Evolutionary conservation across 805 yeast genomes (phyloP).

Genomic region (Wickerhamomyces hampshirensis): DNA sequence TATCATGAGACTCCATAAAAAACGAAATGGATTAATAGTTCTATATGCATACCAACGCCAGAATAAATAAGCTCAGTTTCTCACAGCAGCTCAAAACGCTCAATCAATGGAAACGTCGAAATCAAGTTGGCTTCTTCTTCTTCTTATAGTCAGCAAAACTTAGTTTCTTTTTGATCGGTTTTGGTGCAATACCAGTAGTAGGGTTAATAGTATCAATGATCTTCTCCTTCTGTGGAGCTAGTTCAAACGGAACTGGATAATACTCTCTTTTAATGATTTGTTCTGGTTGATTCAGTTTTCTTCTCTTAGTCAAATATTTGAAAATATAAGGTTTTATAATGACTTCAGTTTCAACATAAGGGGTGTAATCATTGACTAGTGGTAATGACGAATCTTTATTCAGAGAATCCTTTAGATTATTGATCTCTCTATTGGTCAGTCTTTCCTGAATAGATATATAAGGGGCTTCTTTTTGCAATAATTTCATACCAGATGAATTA

Average conservation of each 20-base stretch:
- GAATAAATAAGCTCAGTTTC: too few relatives aligned
- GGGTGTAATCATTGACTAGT: conserved; percentile 5
- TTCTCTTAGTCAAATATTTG: conserved; percentile 15
- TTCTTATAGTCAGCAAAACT: conserved; percentile 74
- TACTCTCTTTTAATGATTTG: conserved; percentile 11
- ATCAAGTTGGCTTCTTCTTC: conserved; percentile 32
- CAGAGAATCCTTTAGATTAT: conserved; percentile 15
- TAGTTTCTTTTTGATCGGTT: conserved; percentile 46
- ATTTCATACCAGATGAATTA: conserved; percentile 20
- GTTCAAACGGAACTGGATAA: conserved; percentile 25
- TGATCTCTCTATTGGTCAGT: conserved; percentile 21
- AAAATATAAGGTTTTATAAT: conserved; percentile 18
- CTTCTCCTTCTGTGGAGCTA: conserved; percentile 7
- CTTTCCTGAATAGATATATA: conserved; percentile 29
- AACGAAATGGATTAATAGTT: too few relatives aligned
- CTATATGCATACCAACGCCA: too few relatives aligned
- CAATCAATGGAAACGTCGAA: too few relatives aligned
- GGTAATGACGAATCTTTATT: conserved; percentile 6
- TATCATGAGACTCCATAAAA: too few relatives aligned
- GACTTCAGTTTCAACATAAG: conserved; percentile 15
- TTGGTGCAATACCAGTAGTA: conserved; percentile 5
- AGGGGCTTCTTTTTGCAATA: conserved; percentile 30
- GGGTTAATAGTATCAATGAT: not conserved
- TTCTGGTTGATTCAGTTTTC: conserved; percentile 2
- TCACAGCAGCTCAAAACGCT: too few relatives aligned